phyloP scores from a whole-genome alignment of 176 grass and related monocot genomes.

The Themeda triandra region DNA sequence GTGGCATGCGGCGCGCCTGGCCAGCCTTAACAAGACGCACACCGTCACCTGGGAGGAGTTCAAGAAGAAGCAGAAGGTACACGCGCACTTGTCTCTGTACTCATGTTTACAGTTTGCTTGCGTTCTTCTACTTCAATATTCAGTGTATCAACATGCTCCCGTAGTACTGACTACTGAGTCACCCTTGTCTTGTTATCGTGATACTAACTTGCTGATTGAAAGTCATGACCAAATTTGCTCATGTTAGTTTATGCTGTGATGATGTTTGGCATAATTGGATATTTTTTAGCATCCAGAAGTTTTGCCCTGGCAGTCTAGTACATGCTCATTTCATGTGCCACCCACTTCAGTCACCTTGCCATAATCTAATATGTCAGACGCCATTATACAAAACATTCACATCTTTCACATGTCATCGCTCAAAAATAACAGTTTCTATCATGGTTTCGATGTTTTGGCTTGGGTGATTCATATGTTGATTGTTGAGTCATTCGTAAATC shows the following conservation, averaged over 20 bases:
- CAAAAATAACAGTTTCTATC: neutral
- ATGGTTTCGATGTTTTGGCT: neutral
- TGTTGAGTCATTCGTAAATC: neutral
- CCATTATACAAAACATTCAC: neutral
- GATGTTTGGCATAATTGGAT: neutral
- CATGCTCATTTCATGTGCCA: neutral
- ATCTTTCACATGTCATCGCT: neutral
- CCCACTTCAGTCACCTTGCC: neutral
- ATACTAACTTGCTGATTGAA: neutral
- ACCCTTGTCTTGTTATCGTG: neutral
- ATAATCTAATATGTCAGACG: neutral
- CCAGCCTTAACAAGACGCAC: constrained; percentile 92
- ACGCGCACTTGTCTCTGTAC: no score
- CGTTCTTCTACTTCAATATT: neutral
- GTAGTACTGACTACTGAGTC: neutral
- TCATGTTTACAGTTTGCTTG: neutral
- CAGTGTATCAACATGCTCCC: neutral
- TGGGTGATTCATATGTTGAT: neutral
- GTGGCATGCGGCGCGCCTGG: constrained; percentile 99
- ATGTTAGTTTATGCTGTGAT: neutral
- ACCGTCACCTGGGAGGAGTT: constrained; percentile 99
- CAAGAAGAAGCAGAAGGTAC: constrained; percentile 99
- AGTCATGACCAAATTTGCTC: neutral
- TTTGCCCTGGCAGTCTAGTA: neutral
- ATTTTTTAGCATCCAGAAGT: neutral